Conservation (phyloP, 352 stramenopile genomes). For the Salisapilia sapeloensis region DNA sequence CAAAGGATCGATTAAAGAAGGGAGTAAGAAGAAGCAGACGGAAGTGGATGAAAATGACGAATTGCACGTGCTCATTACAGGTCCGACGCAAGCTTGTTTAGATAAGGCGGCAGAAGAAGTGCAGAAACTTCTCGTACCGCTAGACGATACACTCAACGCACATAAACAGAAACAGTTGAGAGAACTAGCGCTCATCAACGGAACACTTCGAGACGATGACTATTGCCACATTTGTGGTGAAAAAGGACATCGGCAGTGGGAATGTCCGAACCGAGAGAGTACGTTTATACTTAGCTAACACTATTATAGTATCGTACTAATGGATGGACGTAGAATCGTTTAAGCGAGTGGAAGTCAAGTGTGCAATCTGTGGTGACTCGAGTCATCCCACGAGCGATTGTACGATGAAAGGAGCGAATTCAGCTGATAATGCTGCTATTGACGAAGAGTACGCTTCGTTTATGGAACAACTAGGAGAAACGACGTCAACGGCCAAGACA, state of each 20-base stretch:
- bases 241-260: slow-evolving; percentile 94
- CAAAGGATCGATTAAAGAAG: slow-evolving; percentile 94
- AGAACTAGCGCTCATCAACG: slow-evolving; percentile 98
- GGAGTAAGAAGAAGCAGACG: slow-evolving; percentile 85
- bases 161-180: slow-evolving; percentile 98
- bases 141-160: slow-evolving; percentile 85
- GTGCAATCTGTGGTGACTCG: slow-evolving; percentile 96
- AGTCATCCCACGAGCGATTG: slow-evolving; percentile 97
- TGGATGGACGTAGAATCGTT: slow-evolving; percentile 32
- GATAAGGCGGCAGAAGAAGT: slow-evolving; percentile 80
- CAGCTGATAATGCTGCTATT: slow-evolving; percentile 53
- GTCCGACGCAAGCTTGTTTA: slow-evolving; percentile 78
- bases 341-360: slow-evolving; percentile 84
- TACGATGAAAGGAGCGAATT: slow-evolving; percentile 72
- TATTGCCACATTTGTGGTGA: slow-evolving; percentile 97
- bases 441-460: slow-evolving; percentile 78
- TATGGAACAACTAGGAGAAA: slow-evolving; percentile 77
- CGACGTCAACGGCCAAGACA: slow-evolving; percentile 40
- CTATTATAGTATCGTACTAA: slow-evolving; percentile 16
- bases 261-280: slow-evolving; percentile 89
- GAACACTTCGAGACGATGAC: slow-evolving; percentile 94
- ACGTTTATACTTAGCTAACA: too few relatives aligned
- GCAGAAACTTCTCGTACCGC: slow-evolving; percentile 78
- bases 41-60: slow-evolving; percentile 93
- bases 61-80: slow-evolving; percentile 89